These are phyloP conservation scores for Quercus wislizeni DNA, from an alignment of 306 rosid species.

Conservation along the genomic window DNA sequence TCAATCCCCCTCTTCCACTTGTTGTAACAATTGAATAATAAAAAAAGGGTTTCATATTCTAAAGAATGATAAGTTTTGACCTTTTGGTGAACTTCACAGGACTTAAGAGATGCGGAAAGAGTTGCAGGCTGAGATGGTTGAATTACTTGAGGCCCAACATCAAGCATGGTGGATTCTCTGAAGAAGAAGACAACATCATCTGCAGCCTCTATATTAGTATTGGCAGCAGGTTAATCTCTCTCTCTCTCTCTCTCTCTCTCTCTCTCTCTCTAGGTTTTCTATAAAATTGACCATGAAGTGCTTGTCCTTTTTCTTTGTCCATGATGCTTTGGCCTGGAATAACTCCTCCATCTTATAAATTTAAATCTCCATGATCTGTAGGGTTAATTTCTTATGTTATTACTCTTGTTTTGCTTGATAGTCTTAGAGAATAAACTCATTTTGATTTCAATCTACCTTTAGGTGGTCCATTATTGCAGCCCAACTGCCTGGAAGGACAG, in stretches of 20 bases:
- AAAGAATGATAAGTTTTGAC: neutral
- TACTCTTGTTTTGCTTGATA: neutral
- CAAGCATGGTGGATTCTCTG: slow-evolving; percentile 98
- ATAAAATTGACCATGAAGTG: slow-evolving; percentile 23
- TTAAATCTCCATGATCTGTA: slow-evolving; percentile 2
- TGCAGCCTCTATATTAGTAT: slow-evolving; percentile 96
- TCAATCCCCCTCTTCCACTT: too few species aligned
- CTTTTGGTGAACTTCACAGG: slow-evolving; percentile 39
- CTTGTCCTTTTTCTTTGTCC: slow-evolving; percentile 58
- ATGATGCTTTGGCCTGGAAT: slow-evolving; percentile 13
- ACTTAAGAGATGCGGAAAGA: slow-evolving; percentile 97
- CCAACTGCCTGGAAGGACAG: slow-evolving; percentile 97
- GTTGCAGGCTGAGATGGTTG: slow-evolving; percentile 93
- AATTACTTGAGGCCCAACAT: slow-evolving; percentile 95
- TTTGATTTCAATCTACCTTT: slow-evolving; percentile 16
- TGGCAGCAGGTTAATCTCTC: slow-evolving; percentile 79
- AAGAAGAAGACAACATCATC: slow-evolving; percentile 96
- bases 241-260: slow-evolving; percentile 26
- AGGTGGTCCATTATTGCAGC: slow-evolving; percentile 99
- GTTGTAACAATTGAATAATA: too few species aligned
- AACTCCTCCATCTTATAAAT: neutral
- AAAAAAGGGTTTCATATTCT: neutral
- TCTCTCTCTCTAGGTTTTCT: slow-evolving; percentile 1
- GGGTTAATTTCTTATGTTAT: slow-evolving; percentile 5
- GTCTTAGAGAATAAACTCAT: slow-evolving; percentile 23